Base-by-base conservation (phyloP, 768 basidiomycete species). In the Gelatoporia subvermispora region DNA sequence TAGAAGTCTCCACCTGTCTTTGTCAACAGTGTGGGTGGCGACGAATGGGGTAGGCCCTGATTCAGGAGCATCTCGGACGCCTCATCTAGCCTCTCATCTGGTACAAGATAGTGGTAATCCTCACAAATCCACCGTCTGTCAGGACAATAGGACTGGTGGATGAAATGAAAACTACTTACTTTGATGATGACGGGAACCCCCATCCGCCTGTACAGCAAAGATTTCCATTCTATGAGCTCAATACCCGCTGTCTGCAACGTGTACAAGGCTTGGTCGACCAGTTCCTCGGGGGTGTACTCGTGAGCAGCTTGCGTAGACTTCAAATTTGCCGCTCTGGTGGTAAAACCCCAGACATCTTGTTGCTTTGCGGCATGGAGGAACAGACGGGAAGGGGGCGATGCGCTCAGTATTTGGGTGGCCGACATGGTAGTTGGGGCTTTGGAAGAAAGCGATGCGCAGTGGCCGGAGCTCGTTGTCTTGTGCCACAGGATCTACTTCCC, bases 161-260 rank as follows among this genome's bases (percentile, higher is more conserved):
- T 16, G 11, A 3, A 31, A 4, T 10, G n/a, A 20, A 5, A 2
- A 9, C 7, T n/a, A 11, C 28, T 34, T 2, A 53, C 52, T 24
- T 43, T 49, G 38, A 53, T n/a, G 18, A 53, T 35, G 5, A 53
- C 41, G 2, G 52, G 52, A 15, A 53, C 52, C 13, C 44, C 42
- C 52, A 53, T 53, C 16, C 52, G 47, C 22, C 52, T 41, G 28
- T 49, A 42, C 11, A 53, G 45, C 13, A 53, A 43, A 2, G 52
- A 37, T 18, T 34, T 41, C 52, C 52, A 53, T 20, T 53, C 52
- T 22, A 53, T 43, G 4, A 46, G 44, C 40, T 53, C 37, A 16
- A 52, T 35, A 31, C 51, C 42, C 13, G 44, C 47, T 9, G 41
- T 21, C 36, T 49, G 52, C 2, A 53, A 39, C 1, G 47, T 40